A percentile compares a stretch with the other conserved stretches of the same genome.
phyloP scores from a whole-genome alignment of 2,329 filamentous ascomycete genomes.

The Curvularia sp. region DNA sequence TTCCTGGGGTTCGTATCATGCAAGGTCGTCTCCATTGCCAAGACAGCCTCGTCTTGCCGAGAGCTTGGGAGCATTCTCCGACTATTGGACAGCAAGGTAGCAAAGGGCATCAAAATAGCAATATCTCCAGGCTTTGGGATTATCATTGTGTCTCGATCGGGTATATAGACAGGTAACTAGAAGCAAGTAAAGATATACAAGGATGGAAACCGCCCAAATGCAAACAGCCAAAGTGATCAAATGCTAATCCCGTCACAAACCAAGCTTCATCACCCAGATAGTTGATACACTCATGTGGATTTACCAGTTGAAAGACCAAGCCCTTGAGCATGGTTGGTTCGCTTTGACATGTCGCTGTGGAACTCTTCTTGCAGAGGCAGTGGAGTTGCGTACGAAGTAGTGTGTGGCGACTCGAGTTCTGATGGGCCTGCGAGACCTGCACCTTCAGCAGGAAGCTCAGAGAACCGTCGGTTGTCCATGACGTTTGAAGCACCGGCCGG shows the following conservation, averaged over 20 bases:
- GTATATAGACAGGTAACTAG: slow-evolving; percentile 3
- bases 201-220: slow-evolving; percentile 7
- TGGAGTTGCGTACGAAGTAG: slow-evolving; percentile 30
- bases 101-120: neutral
- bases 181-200: slow-evolving; percentile 7
- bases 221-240: neutral
- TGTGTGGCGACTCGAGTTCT: slow-evolving; percentile 33
- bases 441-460: slow-evolving; percentile 31
- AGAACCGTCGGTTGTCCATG: slow-evolving; percentile 22
- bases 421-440: slow-evolving; percentile 2
- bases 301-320: slow-evolving; percentile 21
- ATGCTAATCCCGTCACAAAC: neutral
- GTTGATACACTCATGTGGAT: neutral
- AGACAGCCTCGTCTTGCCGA: neutral
- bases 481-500: slow-evolving; percentile 25
- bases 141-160: neutral
- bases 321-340: slow-evolving; percentile 14
- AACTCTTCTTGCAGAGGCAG: slow-evolving; percentile 24
- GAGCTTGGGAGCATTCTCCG: neutral
- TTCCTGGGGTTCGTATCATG: neutral
- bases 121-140: neutral
- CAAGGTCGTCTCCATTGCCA: neutral
- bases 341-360: slow-evolving; percentile 18
- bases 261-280: neutral
- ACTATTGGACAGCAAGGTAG: neutral